Conservation (phyloP, 768 basidiomycete genomes). For the Panellus pusillus region DNA sequence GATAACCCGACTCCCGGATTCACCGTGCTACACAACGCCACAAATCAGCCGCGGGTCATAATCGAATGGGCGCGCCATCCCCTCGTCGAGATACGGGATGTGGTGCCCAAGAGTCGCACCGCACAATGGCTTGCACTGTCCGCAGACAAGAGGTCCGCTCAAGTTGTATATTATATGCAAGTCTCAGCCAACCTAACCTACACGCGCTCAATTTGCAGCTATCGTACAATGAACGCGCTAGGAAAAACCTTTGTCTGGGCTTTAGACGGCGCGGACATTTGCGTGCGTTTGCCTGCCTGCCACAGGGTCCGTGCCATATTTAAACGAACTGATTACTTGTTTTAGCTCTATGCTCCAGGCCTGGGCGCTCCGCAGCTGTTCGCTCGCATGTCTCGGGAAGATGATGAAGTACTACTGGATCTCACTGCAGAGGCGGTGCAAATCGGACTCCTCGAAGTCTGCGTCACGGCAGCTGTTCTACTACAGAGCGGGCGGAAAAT, state of each 20-base stretch:
- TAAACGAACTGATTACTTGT: constrained; percentile 25
- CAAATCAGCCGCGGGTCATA: constrained; percentile 36
- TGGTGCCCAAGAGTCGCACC: constrained; percentile 34
- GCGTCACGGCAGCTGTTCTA: constrained; percentile 46
- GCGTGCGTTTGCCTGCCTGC: constrained; percentile 25
- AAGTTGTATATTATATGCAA: not conserved
- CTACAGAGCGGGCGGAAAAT: constrained; percentile 50
- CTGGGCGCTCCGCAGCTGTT: constrained; percentile 24
- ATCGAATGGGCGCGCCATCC: constrained; percentile 42
- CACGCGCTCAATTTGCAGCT: constrained; percentile 22
- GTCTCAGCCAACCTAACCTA: not conserved
- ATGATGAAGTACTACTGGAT: constrained; percentile 41
- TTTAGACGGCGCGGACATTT: constrained; percentile 32
- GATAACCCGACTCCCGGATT: constrained; percentile 32
- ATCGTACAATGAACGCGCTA: constrained; percentile 39
- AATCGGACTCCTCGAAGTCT: constrained; percentile 44
- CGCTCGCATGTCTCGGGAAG: constrained; percentile 38
- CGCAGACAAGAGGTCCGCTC: constrained; percentile 40
- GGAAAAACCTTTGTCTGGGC: constrained; percentile 43
- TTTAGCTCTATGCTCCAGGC: constrained; percentile 26
- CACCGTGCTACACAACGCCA: constrained; percentile 39
- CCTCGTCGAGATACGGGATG: constrained; percentile 37
- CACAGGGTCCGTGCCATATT: not conserved
- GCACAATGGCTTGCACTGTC: constrained; percentile 47
- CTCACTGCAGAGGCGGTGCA: constrained; percentile 46